Conservation (phyloP, 805 yeast species). For the Ogataea methanolica region DNA sequence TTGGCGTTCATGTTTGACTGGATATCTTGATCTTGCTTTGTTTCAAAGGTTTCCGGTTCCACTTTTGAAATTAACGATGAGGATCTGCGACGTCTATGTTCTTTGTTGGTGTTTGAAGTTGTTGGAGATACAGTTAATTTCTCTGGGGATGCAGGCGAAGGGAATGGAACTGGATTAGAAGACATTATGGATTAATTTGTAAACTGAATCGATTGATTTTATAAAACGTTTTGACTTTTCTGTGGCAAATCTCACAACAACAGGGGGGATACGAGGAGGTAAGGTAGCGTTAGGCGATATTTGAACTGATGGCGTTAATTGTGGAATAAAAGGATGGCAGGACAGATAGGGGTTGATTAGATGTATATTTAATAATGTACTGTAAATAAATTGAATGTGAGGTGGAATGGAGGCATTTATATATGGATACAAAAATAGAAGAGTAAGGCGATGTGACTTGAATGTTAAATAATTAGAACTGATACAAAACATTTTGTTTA, state of each 20-base stretch:
- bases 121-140: constrained; percentile 32
- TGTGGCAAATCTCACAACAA: neutral
- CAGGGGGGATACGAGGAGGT: no score
- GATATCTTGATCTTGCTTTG: constrained; percentile 84
- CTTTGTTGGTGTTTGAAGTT: constrained; percentile 25
- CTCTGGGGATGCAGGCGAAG: constrained; percentile 30
- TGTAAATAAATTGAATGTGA: no score
- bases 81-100: constrained; percentile 60
- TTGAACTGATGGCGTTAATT: no score
- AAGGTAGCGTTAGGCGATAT: no score
- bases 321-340: no score
- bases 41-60: constrained; percentile 89
- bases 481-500: no score
- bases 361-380: no score
- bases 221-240: neutral
- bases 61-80: constrained; percentile 88
- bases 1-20: constrained; percentile 89
- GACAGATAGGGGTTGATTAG: no score
- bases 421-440: no score
- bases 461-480: no score
- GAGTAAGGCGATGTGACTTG: no score
- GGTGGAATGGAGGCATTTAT: no score
- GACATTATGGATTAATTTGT: constrained; percentile 2
- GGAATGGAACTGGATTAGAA: constrained; percentile 28
- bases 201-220: neutral